phyloP scores from a whole-genome alignment of 148 eudicot species.

The Pouteria glomerata region DNA sequence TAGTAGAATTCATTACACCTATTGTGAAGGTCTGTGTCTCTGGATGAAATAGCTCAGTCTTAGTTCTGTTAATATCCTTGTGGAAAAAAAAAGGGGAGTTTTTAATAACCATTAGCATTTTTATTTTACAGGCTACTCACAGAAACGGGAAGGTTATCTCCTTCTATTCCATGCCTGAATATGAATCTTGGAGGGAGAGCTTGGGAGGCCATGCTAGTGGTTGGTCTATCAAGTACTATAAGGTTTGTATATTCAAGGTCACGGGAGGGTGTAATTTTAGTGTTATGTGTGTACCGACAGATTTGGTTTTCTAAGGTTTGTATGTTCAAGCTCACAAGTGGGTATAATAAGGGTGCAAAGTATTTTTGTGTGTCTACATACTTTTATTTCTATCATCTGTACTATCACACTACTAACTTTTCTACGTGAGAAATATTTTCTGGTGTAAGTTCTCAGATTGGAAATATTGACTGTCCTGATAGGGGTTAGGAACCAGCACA shows the following conservation, averaged over 20 bases:
- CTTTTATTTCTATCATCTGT: no score
- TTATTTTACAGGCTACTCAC: constrained; percentile 52
- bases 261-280: not conserved
- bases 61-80: not conserved
- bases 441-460: no score
- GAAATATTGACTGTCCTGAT: no score
- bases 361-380: no score
- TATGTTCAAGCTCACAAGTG: not conserved
- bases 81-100: not conserved
- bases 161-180: constrained; percentile 86
- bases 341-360: no score
- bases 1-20: constrained; percentile 85
- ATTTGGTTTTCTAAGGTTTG: not conserved
- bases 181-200: constrained; percentile 62
- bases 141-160: constrained; percentile 36
- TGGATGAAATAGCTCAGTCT: not conserved
- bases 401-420: no score
- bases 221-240: constrained; percentile 88
- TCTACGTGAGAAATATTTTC: no score
- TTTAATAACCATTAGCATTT: not conserved
- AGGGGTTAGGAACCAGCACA: constrained; percentile 97
- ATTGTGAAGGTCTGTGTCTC: constrained; percentile 61
- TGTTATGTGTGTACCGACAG: not conserved
- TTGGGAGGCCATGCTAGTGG: constrained; percentile 43
- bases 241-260: constrained; percentile 42